Conservation (phyloP, 352 stramenopile genomes). For the Elongisporangium undulatum region DNA sequence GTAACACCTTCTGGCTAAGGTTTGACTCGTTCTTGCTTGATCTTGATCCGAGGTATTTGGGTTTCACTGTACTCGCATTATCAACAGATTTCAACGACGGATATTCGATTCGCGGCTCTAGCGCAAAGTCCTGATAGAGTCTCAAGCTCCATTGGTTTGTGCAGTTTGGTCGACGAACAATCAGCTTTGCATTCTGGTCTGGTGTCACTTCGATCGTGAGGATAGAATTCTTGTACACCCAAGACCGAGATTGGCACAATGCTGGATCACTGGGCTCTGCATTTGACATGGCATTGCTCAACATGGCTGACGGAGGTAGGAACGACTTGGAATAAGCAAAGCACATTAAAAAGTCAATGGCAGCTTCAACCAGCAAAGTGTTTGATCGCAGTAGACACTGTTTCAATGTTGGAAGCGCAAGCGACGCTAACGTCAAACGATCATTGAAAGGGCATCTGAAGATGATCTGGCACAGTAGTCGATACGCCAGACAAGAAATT, state of each 20-base stretch:
- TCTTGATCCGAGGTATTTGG: background rate
- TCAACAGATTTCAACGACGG: background rate
- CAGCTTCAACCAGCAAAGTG: slow-evolving; percentile 49
- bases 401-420: slow-evolving; percentile 51
- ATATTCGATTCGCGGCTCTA: slow-evolving; percentile 11
- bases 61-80: background rate
- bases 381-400: slow-evolving; percentile 29
- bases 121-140: slow-evolving; percentile 11
- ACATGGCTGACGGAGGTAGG: slow-evolving; percentile 13
- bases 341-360: slow-evolving; percentile 78
- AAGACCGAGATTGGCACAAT: slow-evolving; percentile 23
- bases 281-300: background rate
- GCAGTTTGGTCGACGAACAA: slow-evolving; percentile 47
- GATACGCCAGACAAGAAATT: slow-evolving; percentile 57
- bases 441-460: slow-evolving; percentile 34
- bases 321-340: slow-evolving; percentile 57
- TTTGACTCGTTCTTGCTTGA: background rate
- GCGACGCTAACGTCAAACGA: slow-evolving; percentile 35
- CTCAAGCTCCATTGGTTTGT: slow-evolving; percentile 45
- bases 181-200: slow-evolving; percentile 22
- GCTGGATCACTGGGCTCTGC: background rate
- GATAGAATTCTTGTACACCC: slow-evolving; percentile 49
- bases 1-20: background rate
- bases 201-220: slow-evolving; percentile 41
- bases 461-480: slow-evolving; percentile 61